These are phyloP conservation scores for Henckelia pumila DNA, from an alignment of 257 asterid genomes.

Conservation along the genomic window DNA sequence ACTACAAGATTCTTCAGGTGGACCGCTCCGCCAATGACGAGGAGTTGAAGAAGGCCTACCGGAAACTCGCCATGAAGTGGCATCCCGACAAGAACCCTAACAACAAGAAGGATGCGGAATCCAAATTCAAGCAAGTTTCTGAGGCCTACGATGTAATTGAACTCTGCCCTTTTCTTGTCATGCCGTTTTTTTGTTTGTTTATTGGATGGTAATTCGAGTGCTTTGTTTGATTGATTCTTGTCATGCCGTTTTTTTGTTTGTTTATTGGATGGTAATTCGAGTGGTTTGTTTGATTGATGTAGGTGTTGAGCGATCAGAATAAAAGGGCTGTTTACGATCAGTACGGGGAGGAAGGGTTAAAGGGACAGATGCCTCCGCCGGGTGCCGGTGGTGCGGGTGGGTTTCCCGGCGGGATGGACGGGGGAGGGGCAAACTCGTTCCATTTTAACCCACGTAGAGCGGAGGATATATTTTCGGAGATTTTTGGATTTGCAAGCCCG, in stretches of 20 bases:
- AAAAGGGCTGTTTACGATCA: constrained; percentile 65
- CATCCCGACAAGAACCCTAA: constrained; percentile 73
- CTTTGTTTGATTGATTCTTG: not conserved
- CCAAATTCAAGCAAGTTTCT: constrained; percentile 70
- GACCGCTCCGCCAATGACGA: constrained; percentile 56
- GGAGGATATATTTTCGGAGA: constrained; percentile 57
- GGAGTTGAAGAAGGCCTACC: constrained; percentile 66
- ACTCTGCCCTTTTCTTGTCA: not conserved
- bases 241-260: not conserved
- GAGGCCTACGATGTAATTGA: constrained; percentile 63
- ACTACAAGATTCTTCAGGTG: constrained; percentile 61
- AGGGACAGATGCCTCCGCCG: constrained; percentile 59
- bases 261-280: not conserved
- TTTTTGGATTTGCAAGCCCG: constrained; percentile 50
- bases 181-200: not conserved
- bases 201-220: not conserved
- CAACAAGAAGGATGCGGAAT: constrained; percentile 60
- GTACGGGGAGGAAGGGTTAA: constrained; percentile 66
- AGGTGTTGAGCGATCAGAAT: constrained; percentile 71
- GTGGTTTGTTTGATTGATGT: not conserved
- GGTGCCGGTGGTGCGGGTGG: constrained; percentile 51
- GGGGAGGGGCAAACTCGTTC: constrained; percentile 33
- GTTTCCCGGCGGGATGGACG: constrained; percentile 35
- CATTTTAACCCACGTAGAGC: constrained; percentile 60
- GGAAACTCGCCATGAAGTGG: constrained; percentile 75